Evolutionary conservation across 768 basidiomycete genomes (phyloP), one percentile per base, ranked within the genome.

Genomic region (Boletellus emodensis): DNA sequence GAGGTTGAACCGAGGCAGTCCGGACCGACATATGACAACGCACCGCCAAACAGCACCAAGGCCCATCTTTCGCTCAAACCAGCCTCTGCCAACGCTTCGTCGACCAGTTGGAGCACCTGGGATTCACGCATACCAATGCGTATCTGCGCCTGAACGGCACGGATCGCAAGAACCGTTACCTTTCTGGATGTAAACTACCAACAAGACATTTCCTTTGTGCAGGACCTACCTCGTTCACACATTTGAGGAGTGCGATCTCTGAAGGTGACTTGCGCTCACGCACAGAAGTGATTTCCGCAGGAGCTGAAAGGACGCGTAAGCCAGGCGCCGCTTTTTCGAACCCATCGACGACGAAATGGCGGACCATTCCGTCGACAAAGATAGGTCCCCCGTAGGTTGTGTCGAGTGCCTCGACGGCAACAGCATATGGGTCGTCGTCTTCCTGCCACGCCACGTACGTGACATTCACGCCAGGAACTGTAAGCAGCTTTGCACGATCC

Each of bases 1-100:
- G 40, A 11, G 15, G 41, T 54, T 28, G 58, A 41, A 32, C 50
- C 32, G 7, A 48, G 37, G 32, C 6, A 14, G 9, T 7, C 6
- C 24, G 35, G 11, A 22, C 35, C 4, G 30, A 35, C 17, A 13
- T 18, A 37, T 15, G 13, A 69, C 11, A 17, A 48, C 79, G 49
- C 55, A 89, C 90, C 84, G 61, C 90, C 90, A 61, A 94, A 92
- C 17, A 92, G 72, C 3, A 87, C 83, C 32, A 90, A 70, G 17
- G 80, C 83, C 56, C 75, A 81, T 26, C 74, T 78, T 41, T 75
- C 75, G 14, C 68, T 64, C 36, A 94, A 71, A 1, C 90, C 90
- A 30, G 80, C 81, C 24, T 71, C 66, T 12, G 69, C 49, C 36
- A 92, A 72, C 1, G 87, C 79, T 28, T 67, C 62, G 24, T 72